Percentiles rank a stretch among this genome's conserved stretches.
Conservation (phyloP, 495 filamentous ascomycete genomes). For the Penicillium malachiteum region DNA sequence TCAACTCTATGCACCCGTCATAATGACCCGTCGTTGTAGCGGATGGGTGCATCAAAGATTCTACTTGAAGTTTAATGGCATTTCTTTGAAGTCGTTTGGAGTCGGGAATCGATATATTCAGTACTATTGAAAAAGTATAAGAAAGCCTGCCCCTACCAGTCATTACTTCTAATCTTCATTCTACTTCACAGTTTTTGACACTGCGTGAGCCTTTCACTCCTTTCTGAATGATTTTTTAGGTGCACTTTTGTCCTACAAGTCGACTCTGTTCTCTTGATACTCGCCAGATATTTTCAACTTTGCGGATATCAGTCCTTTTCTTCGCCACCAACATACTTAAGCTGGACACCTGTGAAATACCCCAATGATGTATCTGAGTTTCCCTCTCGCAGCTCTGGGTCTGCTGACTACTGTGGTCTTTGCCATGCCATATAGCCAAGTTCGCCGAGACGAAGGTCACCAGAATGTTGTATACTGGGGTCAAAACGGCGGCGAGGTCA, state of each 20-base stretch:
- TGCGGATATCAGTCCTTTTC: too few relatives aligned
- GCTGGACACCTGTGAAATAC: too few relatives aligned
- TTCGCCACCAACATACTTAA: too few relatives aligned
- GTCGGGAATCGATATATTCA: background rate
- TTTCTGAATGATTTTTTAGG: too few relatives aligned
- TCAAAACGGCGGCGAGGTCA: constrained; percentile 38
- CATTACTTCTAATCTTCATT: too few relatives aligned
- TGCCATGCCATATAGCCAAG: background rate
- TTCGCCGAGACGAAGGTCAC: background rate
- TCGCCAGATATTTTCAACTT: too few relatives aligned
- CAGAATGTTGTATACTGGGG: constrained; percentile 48
- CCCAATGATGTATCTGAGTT: background rate
- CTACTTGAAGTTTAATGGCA: background rate
- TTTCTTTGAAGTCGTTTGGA: background rate
- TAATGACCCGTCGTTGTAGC: background rate
- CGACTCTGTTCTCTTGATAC: too few relatives aligned
- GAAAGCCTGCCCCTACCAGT: background rate
- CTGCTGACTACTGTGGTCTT: background rate
- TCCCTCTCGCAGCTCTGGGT: background rate
- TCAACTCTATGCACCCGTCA: background rate
- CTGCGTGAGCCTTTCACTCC: too few relatives aligned
- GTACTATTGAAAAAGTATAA: background rate
- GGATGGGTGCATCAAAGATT: background rate
- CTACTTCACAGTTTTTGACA: too few relatives aligned
- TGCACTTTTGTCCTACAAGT: too few relatives aligned